phyloP scores from a whole-genome alignment of 805 yeast species.

The Candida anglica region DNA sequence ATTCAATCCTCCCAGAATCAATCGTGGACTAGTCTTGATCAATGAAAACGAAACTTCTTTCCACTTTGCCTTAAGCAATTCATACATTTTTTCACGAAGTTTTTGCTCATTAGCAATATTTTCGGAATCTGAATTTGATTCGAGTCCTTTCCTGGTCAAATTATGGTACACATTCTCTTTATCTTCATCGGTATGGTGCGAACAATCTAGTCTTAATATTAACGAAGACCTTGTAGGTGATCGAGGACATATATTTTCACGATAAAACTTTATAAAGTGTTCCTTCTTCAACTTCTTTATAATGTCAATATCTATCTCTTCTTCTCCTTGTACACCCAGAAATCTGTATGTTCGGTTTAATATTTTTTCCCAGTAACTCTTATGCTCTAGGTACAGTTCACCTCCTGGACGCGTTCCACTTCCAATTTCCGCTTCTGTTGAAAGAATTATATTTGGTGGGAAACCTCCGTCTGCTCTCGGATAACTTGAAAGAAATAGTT shows the following conservation, averaged over 20 bases:
- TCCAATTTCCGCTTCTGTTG: conserved; percentile 17
- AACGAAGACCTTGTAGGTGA: conserved; percentile 36
- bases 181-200: too few relatives aligned
- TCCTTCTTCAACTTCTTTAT: conserved; percentile 26
- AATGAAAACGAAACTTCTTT: too few relatives aligned
- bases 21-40: too few relatives aligned
- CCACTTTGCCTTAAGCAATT: too few relatives aligned
- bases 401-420: conserved; percentile 18
- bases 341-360: conserved; percentile 40
- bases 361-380: conserved; percentile 47
- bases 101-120: too few relatives aligned
- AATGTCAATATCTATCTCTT: conserved; percentile 27
- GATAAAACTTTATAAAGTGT: conserved; percentile 33
- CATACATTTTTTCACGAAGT: too few relatives aligned
- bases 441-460: conserved; percentile 17
- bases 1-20: too few relatives aligned
- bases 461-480: conserved; percentile 1
- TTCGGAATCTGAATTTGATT: too few relatives aligned
- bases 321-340: conserved; percentile 23
- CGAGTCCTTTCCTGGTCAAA: too few relatives aligned
- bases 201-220: conserved; percentile 33
- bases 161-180: too few relatives aligned
- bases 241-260: conserved; percentile 25
- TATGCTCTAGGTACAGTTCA: conserved; percentile 32
- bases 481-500: conserved; percentile 29